Evolutionary conservation across 2,329 filamentous ascomycete genomes (phyloP).

Genomic region (Metarhizium sp.): DNA sequence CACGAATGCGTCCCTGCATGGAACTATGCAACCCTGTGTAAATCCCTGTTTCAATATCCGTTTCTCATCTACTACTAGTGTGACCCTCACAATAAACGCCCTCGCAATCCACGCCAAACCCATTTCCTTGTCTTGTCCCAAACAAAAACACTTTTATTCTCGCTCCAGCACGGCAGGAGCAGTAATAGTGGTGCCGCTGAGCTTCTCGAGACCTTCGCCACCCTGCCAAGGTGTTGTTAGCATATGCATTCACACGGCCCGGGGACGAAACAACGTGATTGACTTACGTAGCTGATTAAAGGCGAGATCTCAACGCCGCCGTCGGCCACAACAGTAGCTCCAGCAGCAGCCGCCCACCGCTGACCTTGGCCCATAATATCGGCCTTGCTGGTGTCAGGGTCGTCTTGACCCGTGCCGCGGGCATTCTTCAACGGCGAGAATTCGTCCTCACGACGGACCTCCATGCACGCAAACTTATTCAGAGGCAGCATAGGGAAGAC

Average conservation of each 20-base stretch:
- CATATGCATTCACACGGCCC: neutral
- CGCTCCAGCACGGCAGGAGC: conserved; percentile 43
- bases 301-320: conserved; percentile 84
- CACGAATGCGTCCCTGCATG: neutral
- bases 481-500: conserved; percentile 86
- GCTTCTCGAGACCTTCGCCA: conserved; percentile 52
- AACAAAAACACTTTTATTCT: conserved; percentile 18
- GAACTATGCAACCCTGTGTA: neutral
- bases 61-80: neutral
- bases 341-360: conserved; percentile 74
- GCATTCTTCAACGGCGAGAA: conserved; percentile 96
- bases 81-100: conserved; percentile 3
- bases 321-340: conserved; percentile 60
- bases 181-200: conserved; percentile 43
- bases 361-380: conserved; percentile 87
- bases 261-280: neutral
- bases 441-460: conserved; percentile 94
- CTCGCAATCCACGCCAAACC: neutral
- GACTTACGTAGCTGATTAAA: conserved; percentile 87
- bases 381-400: conserved; percentile 82
- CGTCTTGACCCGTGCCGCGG: conserved; percentile 77
- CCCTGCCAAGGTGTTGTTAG: conserved; percentile 29
- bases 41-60: neutral
- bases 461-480: conserved; percentile 86
- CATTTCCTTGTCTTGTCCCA: neutral